Evolutionary conservation across 2,329 filamentous ascomycete species (phyloP), one percentile per base, ranked within the genome.

Genomic region (Claviceps maximensis): DNA sequence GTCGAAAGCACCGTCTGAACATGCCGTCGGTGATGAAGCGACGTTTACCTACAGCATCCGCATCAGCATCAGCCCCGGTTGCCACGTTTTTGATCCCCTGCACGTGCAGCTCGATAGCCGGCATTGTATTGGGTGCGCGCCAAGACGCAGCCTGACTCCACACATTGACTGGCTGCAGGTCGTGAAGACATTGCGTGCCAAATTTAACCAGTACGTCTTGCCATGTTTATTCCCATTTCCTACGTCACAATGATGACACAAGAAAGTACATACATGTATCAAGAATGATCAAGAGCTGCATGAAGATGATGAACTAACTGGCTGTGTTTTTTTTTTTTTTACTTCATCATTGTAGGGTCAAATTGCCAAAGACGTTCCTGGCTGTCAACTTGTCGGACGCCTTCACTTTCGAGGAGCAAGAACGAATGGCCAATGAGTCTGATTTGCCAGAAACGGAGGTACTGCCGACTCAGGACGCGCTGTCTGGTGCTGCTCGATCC

Each of bases 81-180:
- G 91, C 63, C 93, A 98, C 69, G 90, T 94, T 13, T 95, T 91
- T 66, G 93, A 97, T 68, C 93, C 93, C 5, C 77, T 98, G 29
- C 91, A 98, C 65, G 90, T 98, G 59, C 89, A 95, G 72, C 81
- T 98, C 29, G 93, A 98, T 68, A 93, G 87, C 61, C 88, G 93
- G 62, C 93, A 98, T 67, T 94, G 89, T 67, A 98, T 98, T 62
- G 90, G 91, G 42, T 95, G 87, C 65, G 89, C 91, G 7, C 89
- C 89, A n/a, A 78, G 90, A 57, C 79, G 93, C 57, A 94, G 88
- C 64, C 72, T 98, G 62, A 97, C 91, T 3, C 80, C 87, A 2
- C 94, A 98, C 69, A 83, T 83, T 40, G 88, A 98, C 67, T 98
- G 93, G 91, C 91, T 94, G 70, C 82, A 91, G 62, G 87, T 98